Evolutionary conservation across 306 rosid genomes (phyloP), one percentile per base, ranked within the genome.

Genomic region (Malus fusca): DNA sequence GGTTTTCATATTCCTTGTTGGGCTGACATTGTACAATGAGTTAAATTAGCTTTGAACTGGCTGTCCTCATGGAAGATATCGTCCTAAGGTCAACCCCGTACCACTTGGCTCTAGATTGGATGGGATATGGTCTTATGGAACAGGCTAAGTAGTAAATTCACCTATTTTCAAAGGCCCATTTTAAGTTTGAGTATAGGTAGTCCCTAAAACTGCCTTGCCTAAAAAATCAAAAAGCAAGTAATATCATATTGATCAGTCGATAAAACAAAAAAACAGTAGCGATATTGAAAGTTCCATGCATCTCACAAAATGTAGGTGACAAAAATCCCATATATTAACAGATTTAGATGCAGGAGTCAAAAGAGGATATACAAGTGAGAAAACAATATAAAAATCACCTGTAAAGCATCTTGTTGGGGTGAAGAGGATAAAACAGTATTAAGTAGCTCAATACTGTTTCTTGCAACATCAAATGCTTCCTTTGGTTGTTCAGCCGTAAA

Each of bases 381-480:
- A 68, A 66, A 70, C 6, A 58, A 59, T 33, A 79, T 11, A 66
- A 18, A 65, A 60, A 83, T 69, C 72, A 95, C 99, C 99, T 89
- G 75, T 18, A 88, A 79, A 82, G 79, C 89, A 89, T 96, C 99
- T 75, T 96, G 98, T 53, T 93, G 81, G 1, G 98, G 96, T 4
- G 99, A 96, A 73, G 99, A 96, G 14, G 98, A 90, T 75, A 96
- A 79, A 43, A 92, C 99, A 33, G 98, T 85, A 4, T 87, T 82
- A 71, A 96, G 98, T 78, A 96, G 98, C 80, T 96, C 99, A 78
- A 96, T 87, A 78, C 98, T 82, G 85, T 96, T 96, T 71, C 97
- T 92, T 44, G 99, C 96, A 75, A 96, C 97, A 73, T 92, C 93
- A 81, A 96, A 92, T 44, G 93, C 98, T 82, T 96, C 99, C 90